Percentiles rank a stretch among this genome's conserved stretches.
Evolutionary conservation across 306 rosid species (phyloP).

Genomic region (Glycine soja): DNA sequence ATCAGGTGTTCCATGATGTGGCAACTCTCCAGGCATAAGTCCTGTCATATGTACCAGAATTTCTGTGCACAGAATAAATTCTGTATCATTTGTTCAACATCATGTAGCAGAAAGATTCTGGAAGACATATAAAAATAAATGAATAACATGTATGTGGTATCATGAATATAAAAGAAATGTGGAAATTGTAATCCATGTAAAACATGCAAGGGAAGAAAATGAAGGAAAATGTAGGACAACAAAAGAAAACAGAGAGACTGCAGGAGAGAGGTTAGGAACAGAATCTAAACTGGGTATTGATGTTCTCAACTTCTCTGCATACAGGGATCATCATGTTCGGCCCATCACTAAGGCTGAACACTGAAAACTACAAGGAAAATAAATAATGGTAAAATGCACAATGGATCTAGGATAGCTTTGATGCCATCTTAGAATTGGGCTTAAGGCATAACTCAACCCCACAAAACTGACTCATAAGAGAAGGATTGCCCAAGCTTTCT

Average conservation of each 20-base stretch:
- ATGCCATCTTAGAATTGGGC: no score
- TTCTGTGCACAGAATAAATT: slow-evolving; percentile 41
- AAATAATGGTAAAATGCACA: background rate
- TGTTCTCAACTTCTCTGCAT: background rate
- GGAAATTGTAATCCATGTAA: slow-evolving; percentile 9
- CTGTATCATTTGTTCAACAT: slow-evolving; percentile 43
- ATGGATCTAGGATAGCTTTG: no score
- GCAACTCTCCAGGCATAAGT: slow-evolving; percentile 52
- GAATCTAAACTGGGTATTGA: background rate
- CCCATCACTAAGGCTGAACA: background rate
- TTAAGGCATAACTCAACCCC: no score
- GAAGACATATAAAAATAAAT: slow-evolving; percentile 26
- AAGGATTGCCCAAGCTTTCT: no score
- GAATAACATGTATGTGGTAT: slow-evolving; percentile 37
- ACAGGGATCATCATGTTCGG: background rate
- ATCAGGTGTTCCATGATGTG: slow-evolving; percentile 47
- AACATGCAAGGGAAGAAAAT: slow-evolving; percentile 1
- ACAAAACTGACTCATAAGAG: no score
- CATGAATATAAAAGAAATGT: slow-evolving; percentile 22
- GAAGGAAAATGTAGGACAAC: background rate
- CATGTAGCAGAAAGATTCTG: slow-evolving; percentile 51
- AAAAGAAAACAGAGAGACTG: background rate
- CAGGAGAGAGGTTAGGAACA: background rate
- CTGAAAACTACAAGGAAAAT: background rate
- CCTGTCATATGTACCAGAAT: slow-evolving; percentile 49